Evolutionary conservation across 75 land plant genomes (phyloP), one percentile per base, ranked within the genome.

Genomic region (Cupressus sempervirens): DNA sequence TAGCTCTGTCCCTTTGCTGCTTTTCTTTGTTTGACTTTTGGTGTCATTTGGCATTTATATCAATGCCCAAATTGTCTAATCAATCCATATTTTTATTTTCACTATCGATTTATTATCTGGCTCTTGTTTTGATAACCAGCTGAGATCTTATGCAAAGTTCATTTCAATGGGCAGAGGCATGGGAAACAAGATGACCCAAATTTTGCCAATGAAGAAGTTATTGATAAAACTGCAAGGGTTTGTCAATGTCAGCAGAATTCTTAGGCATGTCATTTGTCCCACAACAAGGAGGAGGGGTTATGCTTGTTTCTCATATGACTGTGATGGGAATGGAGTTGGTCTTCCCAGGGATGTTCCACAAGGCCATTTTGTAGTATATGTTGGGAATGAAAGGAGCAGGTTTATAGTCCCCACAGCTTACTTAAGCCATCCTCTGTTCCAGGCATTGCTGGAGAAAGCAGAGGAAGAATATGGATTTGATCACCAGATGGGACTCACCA

Each of bases 401-500:
- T 91, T 92, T 88, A 87, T 95, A 23, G 88, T 93, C 53, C 91
- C 91, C 13, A 91, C 93, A 29, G 84, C 88, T 11, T 87, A 89
- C 72, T 74, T 95, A 65, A 65, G 79, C 30, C 89, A 91, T 82
- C 94, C 92, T 35, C 84, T 89, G 80, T 92, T 95, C 50, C 89
- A 89, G 75, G 79, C 83, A 54, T 73, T 95, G 32, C 86, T 95
- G 76, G 65, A 72, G 36, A 86, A 82, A 65, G 91, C 95, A 0
- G 91, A 92, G 82, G 95, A 93, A 88, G 94, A 93, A 87, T 90
- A 85, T 45, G 94, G 94, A 50, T 93, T 90, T 85, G 83, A 87
- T 34, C 92, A 93, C 74, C 86, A 89, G 45, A 90, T 89, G 88
- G 94, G 94, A 1, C 83, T 93, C 56, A 87, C 88, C 80, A 86